Percentiles rank a stretch among this genome's conserved stretches.
These are phyloP conservation scores for Entrophospora sp. DNA, from an alignment of 192 early-diverging fungal genomes.

Conservation along the genomic window DNA sequence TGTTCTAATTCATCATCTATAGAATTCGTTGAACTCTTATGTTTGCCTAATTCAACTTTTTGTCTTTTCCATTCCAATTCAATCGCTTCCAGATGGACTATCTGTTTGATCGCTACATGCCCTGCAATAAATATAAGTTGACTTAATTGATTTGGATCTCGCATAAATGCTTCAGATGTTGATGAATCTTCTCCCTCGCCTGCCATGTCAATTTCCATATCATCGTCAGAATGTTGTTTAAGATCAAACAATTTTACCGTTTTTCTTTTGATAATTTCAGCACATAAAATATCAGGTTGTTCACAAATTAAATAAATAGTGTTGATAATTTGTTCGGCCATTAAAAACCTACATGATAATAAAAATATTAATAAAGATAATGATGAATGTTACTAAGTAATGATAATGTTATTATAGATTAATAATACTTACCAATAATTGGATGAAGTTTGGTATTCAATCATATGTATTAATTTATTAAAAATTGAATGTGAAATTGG, in stretches of 20 bases:
- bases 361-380: conserved; percentile 12
- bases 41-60: conserved; percentile 35
- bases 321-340: conserved; percentile 92
- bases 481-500: conserved; percentile 52
- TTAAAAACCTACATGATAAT: conserved; percentile 64
- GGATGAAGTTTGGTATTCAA: conserved; percentile 37
- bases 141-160: conserved; percentile 52
- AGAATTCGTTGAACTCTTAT: conserved; percentile 24
- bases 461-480: conserved; percentile 33
- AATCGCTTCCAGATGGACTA: conserved; percentile 89
- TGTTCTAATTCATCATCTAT: conserved; percentile 86
- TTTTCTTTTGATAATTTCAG: conserved; percentile 62
- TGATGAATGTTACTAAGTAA: neutral
- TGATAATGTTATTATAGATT: too few relatives aligned
- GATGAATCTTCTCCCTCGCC: conserved; percentile 23
- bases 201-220: conserved; percentile 30
- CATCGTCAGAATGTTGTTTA: conserved; percentile 18
- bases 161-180: conserved; percentile 24
- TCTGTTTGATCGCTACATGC: conserved; percentile 93
- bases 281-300: conserved; percentile 79
- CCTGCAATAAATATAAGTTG: conserved; percentile 89
- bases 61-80: conserved; percentile 90
- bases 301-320: conserved; percentile 84
- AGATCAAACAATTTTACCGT: conserved; percentile 55
- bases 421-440: conserved; percentile 45